Conservation (phyloP, 2,329 filamentous ascomycete species). For the Colletotrichum abscissum region DNA sequence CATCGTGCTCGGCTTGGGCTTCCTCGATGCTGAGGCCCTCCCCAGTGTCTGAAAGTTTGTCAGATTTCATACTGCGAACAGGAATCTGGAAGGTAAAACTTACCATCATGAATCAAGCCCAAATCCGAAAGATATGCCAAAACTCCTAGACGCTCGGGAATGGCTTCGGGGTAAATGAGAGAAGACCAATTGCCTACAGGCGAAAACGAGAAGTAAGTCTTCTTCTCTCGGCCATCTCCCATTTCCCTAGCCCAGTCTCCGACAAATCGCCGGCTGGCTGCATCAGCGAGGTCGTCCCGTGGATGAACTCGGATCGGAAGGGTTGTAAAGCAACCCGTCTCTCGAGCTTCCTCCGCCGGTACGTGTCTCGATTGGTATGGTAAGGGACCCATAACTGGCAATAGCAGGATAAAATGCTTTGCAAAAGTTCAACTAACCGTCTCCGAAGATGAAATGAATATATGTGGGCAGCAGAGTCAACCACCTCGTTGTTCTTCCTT, state of each 20-base stretch:
- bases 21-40: slow-evolving; percentile 15
- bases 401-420: too few relatives aligned
- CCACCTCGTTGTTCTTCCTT: too few relatives aligned
- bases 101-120: slow-evolving; percentile 24
- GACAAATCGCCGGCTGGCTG: slow-evolving; percentile 8
- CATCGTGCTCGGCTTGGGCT: slow-evolving; percentile 12
- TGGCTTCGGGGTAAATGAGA: slow-evolving; percentile 22
- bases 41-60: background rate
- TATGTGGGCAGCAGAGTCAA: too few relatives aligned
- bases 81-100: background rate
- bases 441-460: too few relatives aligned
- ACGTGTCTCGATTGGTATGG: too few relatives aligned
- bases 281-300: slow-evolving; percentile 16
- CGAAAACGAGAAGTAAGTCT: slow-evolving; percentile 14
- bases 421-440: too few relatives aligned
- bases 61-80: background rate
- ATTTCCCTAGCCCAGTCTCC: slow-evolving; percentile 4
- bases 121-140: slow-evolving; percentile 16
- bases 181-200: slow-evolving; percentile 21
- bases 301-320: slow-evolving; percentile 23
- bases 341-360: too few relatives aligned
- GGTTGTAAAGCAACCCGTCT: slow-evolving; percentile 18
- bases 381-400: too few relatives aligned
- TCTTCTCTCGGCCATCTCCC: slow-evolving; percentile 14
- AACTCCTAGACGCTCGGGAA: slow-evolving; percentile 8